Base-by-base conservation (phyloP, 352 stramenopile species). In the Pythium phragmiticola region DNA sequence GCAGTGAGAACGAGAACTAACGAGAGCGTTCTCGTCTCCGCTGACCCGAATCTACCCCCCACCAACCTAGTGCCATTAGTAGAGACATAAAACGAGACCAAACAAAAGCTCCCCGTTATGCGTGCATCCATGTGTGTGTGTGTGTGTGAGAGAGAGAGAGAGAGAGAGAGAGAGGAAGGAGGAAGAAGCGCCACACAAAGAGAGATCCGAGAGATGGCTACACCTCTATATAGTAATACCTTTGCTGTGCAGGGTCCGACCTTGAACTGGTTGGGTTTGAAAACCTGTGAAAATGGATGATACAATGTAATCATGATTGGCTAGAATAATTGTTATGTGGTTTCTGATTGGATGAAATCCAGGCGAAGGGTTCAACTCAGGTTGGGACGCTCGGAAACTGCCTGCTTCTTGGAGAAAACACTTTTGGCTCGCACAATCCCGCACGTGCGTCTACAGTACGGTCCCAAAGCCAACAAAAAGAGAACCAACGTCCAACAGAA, bases 41-140 rank as follows among this genome's bases (percentile, higher is more conserved):
- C 33, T 9, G 7, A 46, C 17, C 7, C 5, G 30, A 17, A 28
- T 11, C 19, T 19, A 26, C 33, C 49, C 12, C 36, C 12, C 53
- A 21, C 39, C 52, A 60, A 30, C 26, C 41, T 57, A 67, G 60
- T 67, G 60, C 60, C 60, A 67, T 62, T 63, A 68, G 62, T 63
- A 68, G 54, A 68, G 59, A 65, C 26, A 37, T 11, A 34, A 37
- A 34, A 51, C 21, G 21, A 65, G 23, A 21, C 13, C 13, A 49
- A 60, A 49, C 19, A 12, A 60, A 47, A n/a, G 37, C 23, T n/a
- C n/a, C 17, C 26, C 23, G 9, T 48, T n/a, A 26, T 39, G 19
- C 4, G 11, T 23, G 28, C 48, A 37, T 56, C 11, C 16, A 17
- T 13, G 37, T 9, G 37, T 42, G 36, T 41, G 36, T 41, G 8